Conservation (phyloP, 179 eudicot genomes). For the Vitellaria paradoxa region DNA sequence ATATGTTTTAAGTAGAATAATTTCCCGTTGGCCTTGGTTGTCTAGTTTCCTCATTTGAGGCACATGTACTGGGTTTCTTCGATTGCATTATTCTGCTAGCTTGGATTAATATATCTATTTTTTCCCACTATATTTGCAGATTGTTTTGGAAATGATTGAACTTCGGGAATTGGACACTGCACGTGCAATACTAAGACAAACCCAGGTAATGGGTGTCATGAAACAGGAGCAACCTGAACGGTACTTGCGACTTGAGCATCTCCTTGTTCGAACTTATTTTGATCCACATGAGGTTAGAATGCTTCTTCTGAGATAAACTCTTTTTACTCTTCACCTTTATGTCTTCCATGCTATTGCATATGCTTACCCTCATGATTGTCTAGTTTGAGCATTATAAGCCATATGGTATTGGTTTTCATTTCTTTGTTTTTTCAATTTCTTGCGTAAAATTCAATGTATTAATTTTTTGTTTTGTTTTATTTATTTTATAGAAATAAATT, state of each 20-base stretch:
- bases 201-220: conserved; percentile 98
- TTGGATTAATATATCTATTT: background rate
- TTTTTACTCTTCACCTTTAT: background rate
- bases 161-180: conserved; percentile 98
- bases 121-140: conserved; percentile 34
- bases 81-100: too few species aligned
- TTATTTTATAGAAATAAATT: too few species aligned
- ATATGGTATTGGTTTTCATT: background rate
- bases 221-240: conserved; percentile 98
- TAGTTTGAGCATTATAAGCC: background rate
- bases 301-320: background rate
- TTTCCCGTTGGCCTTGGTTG: too few species aligned
- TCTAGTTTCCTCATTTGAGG: too few species aligned
- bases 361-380: background rate
- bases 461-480: too few species aligned
- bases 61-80: too few species aligned
- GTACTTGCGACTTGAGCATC: conserved; percentile 92
- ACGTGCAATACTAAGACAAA: conserved; percentile 91
- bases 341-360: too few species aligned
- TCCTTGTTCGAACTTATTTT: conserved; percentile 95
- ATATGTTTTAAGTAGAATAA: too few species aligned
- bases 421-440: too few species aligned
- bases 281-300: conserved; percentile 90
- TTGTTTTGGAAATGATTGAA: conserved; percentile 98
- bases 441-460: too few species aligned